These are phyloP conservation scores for Melastoma candidum DNA, from an alignment of 441 rosid genomes.

Conservation along the genomic window DNA sequence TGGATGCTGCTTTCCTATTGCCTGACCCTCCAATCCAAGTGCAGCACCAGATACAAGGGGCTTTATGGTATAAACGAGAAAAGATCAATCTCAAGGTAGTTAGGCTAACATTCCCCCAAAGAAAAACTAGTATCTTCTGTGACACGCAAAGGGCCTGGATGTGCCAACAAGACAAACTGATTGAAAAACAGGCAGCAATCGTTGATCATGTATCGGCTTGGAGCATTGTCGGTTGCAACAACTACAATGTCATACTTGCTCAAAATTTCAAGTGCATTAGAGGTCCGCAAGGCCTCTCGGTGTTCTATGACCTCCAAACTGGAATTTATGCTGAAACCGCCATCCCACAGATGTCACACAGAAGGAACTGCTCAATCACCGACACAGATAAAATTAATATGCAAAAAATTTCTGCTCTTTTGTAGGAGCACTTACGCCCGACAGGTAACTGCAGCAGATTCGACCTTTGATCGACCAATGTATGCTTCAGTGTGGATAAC, in stretches of 20 bases:
- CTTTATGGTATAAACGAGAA: constrained; percentile 25
- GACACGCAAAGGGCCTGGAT: too few relatives aligned
- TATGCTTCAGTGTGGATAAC: constrained; percentile 86
- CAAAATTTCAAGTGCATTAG: constrained; percentile 83
- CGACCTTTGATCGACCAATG: constrained; percentile 89
- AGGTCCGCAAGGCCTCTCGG: constrained; percentile 65
- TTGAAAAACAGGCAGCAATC: constrained; percentile 48
- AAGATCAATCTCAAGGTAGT: too few relatives aligned
- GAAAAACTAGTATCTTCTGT: too few relatives aligned
- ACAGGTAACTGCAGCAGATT: constrained; percentile 89
- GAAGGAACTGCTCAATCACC: constrained; percentile 1
- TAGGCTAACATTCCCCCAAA: too few relatives aligned
- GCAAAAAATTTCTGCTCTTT: not conserved
- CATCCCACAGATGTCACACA: too few relatives aligned
- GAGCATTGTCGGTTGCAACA: constrained; percentile 95
- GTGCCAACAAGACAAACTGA: too few relatives aligned
- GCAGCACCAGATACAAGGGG: constrained; percentile 99
- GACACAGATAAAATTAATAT: not conserved
- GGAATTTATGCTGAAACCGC: constrained; percentile 60
- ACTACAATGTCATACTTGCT: constrained; percentile 76
- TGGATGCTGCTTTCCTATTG: constrained; percentile 13
- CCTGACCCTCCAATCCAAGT: constrained; percentile 95
- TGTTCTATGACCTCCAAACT: constrained; percentile 61
- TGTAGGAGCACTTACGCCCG: constrained; percentile 40
- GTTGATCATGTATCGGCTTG: constrained; percentile 94